Percentiles rank a stretch among this genome's conserved stretches.
These are phyloP conservation scores for Ogataea angusta DNA, from an alignment of 805 yeast species.

Conservation along the genomic window DNA sequence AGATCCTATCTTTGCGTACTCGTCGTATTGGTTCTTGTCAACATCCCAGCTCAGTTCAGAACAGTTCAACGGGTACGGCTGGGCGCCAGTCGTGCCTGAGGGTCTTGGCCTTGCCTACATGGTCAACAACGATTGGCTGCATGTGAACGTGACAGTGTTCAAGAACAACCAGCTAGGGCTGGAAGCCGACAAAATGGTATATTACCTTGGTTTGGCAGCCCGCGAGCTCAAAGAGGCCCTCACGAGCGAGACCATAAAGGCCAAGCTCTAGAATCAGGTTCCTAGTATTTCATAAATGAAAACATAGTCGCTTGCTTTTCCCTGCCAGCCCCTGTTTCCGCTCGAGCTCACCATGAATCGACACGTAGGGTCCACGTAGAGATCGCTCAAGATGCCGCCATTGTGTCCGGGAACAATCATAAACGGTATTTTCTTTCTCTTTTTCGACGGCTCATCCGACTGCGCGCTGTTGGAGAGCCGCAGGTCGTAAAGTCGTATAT, in stretches of 20 bases:
- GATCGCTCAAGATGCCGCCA: conserved; percentile 79
- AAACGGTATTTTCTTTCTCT: conserved; percentile 61
- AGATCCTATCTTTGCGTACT: conserved; percentile 74
- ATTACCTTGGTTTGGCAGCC: conserved; percentile 73
- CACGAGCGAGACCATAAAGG: conserved; percentile 20
- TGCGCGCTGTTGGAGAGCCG: conserved; percentile 30
- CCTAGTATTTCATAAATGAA: conserved; percentile 75
- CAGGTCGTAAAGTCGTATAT: conserved; percentile 82
- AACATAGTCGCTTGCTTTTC: conserved; percentile 73
- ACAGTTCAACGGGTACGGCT: conserved; percentile 88
- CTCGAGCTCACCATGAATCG: conserved; percentile 86
- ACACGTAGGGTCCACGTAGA: conserved; percentile 83
- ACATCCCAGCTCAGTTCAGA: conserved; percentile 88
- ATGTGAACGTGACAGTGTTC: conserved; percentile 78
- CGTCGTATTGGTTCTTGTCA: conserved; percentile 81
- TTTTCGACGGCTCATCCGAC: conserved; percentile 18
- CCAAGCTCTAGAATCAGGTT: conserved; percentile 20
- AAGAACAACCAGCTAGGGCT: conserved; percentile 56
- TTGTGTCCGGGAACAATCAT: conserved; percentile 94
- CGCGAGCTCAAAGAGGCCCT: conserved; percentile 74
- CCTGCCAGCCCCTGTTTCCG: conserved; percentile 96
- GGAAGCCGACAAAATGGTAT: conserved; percentile 55
- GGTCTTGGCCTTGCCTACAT: conserved; percentile 95
- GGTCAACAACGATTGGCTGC: conserved; percentile 80
- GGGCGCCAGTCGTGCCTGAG: conserved; percentile 90